Evolutionary conservation across 805 yeast genomes (phyloP), one percentile per base, ranked within the genome.

Genomic region (Candida easanensis): DNA sequence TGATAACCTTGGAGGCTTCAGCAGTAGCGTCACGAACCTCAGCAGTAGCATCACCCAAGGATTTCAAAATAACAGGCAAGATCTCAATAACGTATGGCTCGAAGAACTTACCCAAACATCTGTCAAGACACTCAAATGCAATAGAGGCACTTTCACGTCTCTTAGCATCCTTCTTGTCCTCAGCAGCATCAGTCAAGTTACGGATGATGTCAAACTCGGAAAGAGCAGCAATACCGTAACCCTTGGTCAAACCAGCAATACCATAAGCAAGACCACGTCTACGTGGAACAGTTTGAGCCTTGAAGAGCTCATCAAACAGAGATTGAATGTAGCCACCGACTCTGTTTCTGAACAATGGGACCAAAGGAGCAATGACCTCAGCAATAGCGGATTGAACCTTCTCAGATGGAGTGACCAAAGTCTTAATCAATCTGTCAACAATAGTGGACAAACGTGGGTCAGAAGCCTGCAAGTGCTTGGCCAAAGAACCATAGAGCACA

Each of bases 221-320:
- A 40, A 93, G 67, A 0, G 95, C 75, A 46, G 79, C 74, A 41
- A 93, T 79, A 52, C 99, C 99, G 18, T 80, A 76, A 45, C 99
- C 99, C 58, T 87, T 84, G 3, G 86, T 91, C 35, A 93, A 65
- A 50, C 99, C 99, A 18, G 98, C 86, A 54, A 93, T 76, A 63
- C 98, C 99, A 67, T 87, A 89, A 1, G 98, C 98, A 2, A 97
- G 91, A 58, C 98, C 99, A 51, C 91, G 77, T 60, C 96, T 76
- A 5, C 66, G 64, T 5, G 73, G 62, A 34, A 65, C 63, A 2
- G 66, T 52, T 25, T 68, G 66, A 2, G 79, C 80, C 8, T 65
- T 61, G 57, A 86, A 79, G 20, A 90, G 67, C 51, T 76, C 79
- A 5, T 69, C 76, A 57, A 86, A 75, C 38, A 89, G 67, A 4